phyloP scores from a whole-genome alignment of 2,329 filamentous ascomycete species.

The Paraconiothyrium sp. region DNA sequence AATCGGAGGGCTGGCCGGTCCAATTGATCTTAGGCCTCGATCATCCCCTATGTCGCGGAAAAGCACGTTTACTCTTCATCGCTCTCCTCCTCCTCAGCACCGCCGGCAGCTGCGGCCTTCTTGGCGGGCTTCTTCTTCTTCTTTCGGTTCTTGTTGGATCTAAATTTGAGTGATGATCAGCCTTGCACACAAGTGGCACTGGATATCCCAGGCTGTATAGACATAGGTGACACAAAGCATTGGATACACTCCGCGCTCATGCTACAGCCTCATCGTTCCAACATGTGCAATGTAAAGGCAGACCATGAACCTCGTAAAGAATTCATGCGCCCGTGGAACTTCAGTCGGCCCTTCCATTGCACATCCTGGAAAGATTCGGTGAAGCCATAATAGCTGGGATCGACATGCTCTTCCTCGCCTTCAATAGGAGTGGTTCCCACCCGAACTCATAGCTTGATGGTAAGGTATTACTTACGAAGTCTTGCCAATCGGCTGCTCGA shows the following conservation, averaged over 20 bases:
- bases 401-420: background rate
- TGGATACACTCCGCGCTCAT: no score
- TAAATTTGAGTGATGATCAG: background rate
- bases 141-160: constrained; percentile 78
- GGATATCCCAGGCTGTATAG: background rate
- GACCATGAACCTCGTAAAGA: background rate
- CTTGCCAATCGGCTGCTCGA: constrained; percentile 82
- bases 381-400: background rate
- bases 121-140: constrained; percentile 79
- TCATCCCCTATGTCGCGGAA: constrained; percentile 31
- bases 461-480: constrained; percentile 50
- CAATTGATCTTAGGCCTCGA: constrained; percentile 24
- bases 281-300: background rate
- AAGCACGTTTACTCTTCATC: constrained; percentile 46
- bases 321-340: background rate
- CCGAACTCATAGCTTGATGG: background rate
- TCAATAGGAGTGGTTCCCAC: background rate
- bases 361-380: background rate
- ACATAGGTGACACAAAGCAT: no score
- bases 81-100: constrained; percentile 49
- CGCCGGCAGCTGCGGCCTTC: constrained; percentile 65
- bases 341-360: background rate
- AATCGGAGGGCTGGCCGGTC: constrained; percentile 17
- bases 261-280: background rate
- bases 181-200: no score